A percentile compares a stretch with the other conserved stretches of the same genome.
Evolutionary conservation across 2,329 filamentous ascomycete species (phyloP).

Genomic region (Trichophyton verrucosum): DNA sequence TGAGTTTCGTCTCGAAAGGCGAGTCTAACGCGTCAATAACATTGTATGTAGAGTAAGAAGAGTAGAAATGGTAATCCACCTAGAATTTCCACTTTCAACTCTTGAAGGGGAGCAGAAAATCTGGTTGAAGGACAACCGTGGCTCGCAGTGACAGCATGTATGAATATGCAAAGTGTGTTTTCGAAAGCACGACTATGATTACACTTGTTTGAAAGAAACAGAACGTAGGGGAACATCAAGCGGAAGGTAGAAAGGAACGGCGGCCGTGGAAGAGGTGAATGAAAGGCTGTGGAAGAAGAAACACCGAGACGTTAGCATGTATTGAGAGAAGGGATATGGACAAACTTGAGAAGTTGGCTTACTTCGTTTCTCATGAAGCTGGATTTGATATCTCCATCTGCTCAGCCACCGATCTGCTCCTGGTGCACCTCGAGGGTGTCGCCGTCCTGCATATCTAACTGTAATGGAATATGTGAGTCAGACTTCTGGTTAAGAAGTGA

Average conservation of each 20-base stretch:
- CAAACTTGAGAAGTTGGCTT: not conserved
- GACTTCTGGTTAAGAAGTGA: not conserved
- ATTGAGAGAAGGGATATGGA: not conserved
- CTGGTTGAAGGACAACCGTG: not conserved
- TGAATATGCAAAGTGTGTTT: not conserved
- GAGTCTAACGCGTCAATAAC: not conserved
- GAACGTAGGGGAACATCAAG: not conserved
- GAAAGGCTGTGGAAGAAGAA: not conserved
- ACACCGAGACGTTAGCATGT: not conserved
- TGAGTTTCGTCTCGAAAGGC: not conserved
- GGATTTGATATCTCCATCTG: not conserved
- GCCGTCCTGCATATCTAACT: slow-evolving; percentile 59
- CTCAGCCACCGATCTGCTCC: slow-evolving; percentile 76
- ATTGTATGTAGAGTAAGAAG: not conserved
- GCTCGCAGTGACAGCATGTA: not conserved
- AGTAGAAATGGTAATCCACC: not conserved
- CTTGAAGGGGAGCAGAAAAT: not conserved
- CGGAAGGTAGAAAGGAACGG: not conserved
- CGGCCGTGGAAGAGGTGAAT: not conserved
- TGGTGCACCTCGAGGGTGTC: slow-evolving; percentile 96
- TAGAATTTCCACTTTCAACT: not conserved
- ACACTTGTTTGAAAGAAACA: not conserved
- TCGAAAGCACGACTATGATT: not conserved
- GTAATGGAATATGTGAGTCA: slow-evolving; percentile 3
- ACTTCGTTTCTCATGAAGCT: not conserved